Evolutionary conservation across 176 grass and related monocot genomes (phyloP).

Genomic region (Cenchrus americanus): DNA sequence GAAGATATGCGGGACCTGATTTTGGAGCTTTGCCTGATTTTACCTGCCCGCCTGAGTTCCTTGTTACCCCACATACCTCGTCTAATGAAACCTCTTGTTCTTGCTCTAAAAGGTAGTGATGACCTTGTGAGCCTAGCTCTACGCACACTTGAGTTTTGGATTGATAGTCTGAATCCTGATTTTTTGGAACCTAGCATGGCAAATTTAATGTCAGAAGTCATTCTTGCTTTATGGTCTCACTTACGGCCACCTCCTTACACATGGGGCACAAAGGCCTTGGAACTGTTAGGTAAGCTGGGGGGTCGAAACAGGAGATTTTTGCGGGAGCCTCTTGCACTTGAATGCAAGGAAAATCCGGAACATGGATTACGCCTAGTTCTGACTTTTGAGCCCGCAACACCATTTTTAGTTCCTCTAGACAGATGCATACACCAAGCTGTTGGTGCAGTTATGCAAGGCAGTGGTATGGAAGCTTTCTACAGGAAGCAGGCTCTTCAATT

Average conservation of each 20-base stretch:
- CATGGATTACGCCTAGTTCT: constrained; percentile 96
- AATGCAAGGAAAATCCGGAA: constrained; percentile 99
- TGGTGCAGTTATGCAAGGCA: constrained; percentile 85
- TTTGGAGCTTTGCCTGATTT: constrained; percentile 91
- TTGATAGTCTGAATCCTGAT: constrained; percentile 98
- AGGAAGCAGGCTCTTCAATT: constrained; percentile 93
- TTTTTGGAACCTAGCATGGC: constrained; percentile 99
- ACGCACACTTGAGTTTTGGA: constrained; percentile 97
- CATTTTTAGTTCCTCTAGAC: constrained; percentile 96
- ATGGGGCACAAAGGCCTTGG: constrained; percentile 92
- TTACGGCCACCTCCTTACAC: constrained; percentile 86
- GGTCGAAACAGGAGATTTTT: constrained; percentile 95
- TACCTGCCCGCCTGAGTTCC: constrained; percentile 95
- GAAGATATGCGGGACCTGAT: constrained; percentile 95
- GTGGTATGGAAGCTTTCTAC: constrained; percentile 87
- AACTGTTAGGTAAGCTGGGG: constrained; percentile 93
- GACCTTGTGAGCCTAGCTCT: constrained; percentile 95
- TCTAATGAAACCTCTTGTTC: constrained; percentile 96
- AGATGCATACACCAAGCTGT: constrained; percentile 91
- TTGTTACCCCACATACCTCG: constrained; percentile 96
- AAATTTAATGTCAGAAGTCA: constrained; percentile 97
- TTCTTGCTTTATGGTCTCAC: constrained; percentile 98
- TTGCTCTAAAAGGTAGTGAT: constrained; percentile 93
- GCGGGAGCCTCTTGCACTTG: constrained; percentile 81
- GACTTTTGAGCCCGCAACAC: constrained; percentile 96